Evolutionary conservation across 805 yeast genomes (phyloP), one percentile per base, ranked within the genome.

Genomic region (Metschnikowia similis): DNA sequence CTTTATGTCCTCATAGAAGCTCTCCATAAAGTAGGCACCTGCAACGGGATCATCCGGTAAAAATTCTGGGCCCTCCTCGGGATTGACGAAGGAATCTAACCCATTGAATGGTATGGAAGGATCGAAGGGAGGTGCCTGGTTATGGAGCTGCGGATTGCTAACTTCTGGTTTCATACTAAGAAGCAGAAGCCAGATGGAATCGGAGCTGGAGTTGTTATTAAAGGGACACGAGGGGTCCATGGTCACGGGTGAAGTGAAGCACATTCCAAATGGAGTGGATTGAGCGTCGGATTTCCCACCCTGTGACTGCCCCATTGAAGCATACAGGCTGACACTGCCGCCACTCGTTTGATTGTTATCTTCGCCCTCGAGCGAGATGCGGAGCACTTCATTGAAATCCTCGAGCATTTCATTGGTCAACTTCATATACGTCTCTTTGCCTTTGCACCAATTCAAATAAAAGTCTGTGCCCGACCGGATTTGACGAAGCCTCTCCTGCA

Each of bases 151-250:
- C 3, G 45, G 21, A 9, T 56, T 50, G n/a, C 35, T 42, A 35
- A 50, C 29, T 6, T 50, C 51, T 1, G 61, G 61, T 35, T 57
- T 56, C 38, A 47, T 41, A 27, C 48, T 39, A 1, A 56, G 28
- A 53, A 57, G 53, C 32, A 49, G 59, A 41, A 54, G 48, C 61
- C 61, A 57, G 45, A 52, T 45, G 4, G 49, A 39, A 39, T 57
- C 57, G 4, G 46, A 36, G 13, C 28, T 35, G 7, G 46, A 6
- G 5, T 27, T 28, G 10, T 27, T 31, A 16, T 32, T 35, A 14
- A 27, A 28, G n/a, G 35, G 8, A 27, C 40, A 9, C 6, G 29
- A 29, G 26, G 34, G 39, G 8, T 34, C 16, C 4, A 31, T n/a
- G 3, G 32, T 17, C 34, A 4, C 46, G 2, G 46, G 39, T 7